Base-by-base conservation (phyloP, 2,329 filamentous ascomycete species). In the Exserohilum rostratum region DNA sequence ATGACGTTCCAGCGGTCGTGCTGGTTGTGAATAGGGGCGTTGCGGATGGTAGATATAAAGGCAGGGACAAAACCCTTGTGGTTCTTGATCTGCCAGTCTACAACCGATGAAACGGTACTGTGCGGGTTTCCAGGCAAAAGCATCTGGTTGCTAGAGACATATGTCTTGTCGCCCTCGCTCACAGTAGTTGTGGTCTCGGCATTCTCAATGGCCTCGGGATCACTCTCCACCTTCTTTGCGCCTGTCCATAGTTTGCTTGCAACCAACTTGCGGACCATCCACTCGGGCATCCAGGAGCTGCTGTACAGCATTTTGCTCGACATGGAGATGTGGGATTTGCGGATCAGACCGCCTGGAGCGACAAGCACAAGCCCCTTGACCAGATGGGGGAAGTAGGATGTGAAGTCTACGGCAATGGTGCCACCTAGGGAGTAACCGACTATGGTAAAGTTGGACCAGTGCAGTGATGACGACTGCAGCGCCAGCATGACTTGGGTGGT, bases 381-480 rank as follows among this genome's bases (percentile, higher is more conserved):
- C 51, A 93, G 78, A 43, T 84, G 75, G 0, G 89, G 85, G 66
- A 91, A 90, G 68, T 85, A 85, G 1, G 83, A 82, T 1, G 89
- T 83, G 68, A 95, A 93, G 17, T 86, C 81, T 9, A 85, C 86
- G 1, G 84, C 82, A 35, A 96, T 83, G 12, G 88, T 89, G 31
- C 91, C 91, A 40, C 91, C 91, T 0, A 96, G 80, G 0, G 89
- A 92, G 73, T 95, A 96, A 2, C 91, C 91, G 3, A 92, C 76
- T 5, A 96, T 77, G 56, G 86, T 85, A 72, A 95, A 93, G 47
- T 80, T 81, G 38, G 54, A 45, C 65, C 65, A 70, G 29, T 62
- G 49, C 2, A 93, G 76, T 0, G 85, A 80, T 2, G 89, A 92
- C 1, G 89, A 91, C 22, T 85, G 81, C 10, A 93, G 77, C 12